Evolutionary conservation across 2,329 filamentous ascomycete species (phyloP), one percentile per base, ranked within the genome.

Genomic region (Fusarium brachygibbosum): DNA sequence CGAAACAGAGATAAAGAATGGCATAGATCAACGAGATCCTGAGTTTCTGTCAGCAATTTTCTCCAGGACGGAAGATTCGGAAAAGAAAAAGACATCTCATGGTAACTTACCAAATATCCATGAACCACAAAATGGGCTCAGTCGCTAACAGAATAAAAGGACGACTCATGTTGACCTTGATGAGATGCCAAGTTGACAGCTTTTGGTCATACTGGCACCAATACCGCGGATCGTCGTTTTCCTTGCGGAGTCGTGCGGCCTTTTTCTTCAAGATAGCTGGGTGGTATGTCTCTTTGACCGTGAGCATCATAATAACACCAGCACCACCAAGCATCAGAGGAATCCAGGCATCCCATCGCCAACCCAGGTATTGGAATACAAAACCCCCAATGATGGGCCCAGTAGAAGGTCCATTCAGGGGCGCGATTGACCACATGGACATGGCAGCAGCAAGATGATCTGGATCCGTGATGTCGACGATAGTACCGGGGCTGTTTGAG

Each of bases 291-390:
- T 97, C 93, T 65, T 87, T 87, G 48, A 92, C 83, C 2, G 86
- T 82, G 3, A 83, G 75, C 70, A 93, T 86, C 68, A 90, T 80
- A 21, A 85, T 65, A 58, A 90, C 86, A 0, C 88, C 88, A 1
- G 86, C 83, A 1, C 87, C 92, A 0, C 87, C 86, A 12, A 93
- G 84, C 52, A 97, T 94, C 74, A 95, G 80, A 11, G 90, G 87
- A 21, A 96, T 84, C 91, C 93, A 97, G 75, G 92, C 92, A 37
- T 90, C 91, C 93, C 93, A 97, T 31, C 94, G 83, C 94, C 94
- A 98, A 13, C 93, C 93, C 4, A 96, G 82, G 67, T 91, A 89
- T 77, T 94, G 85, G 69, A 75, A 82, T 19, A 80, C 75, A 71
- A 97, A 97, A 0, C 94, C 94, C 23, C 94, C 94, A 34, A 97